Evolutionary conservation across 257 asterid genomes (phyloP).

Genomic region (Solanum chaucha): DNA sequence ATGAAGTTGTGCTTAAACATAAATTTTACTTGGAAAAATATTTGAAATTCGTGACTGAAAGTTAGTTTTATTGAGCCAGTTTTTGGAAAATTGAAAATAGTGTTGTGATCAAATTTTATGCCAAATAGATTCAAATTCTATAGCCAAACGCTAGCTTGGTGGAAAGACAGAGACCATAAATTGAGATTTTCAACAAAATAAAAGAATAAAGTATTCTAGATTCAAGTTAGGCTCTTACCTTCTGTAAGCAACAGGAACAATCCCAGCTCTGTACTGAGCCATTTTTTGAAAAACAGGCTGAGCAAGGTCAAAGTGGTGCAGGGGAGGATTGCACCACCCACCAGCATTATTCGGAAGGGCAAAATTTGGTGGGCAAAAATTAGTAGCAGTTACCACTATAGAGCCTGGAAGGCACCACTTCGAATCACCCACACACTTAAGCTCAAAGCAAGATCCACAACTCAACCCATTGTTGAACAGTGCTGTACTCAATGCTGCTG

Average conservation of each 20-base stretch:
- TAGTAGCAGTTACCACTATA: slow-evolving; percentile 29
- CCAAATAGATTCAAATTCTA: too few relatives aligned
- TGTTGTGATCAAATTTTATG: too few relatives aligned
- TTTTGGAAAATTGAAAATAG: too few relatives aligned
- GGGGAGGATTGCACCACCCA: slow-evolving; percentile 47
- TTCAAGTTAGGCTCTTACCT: slow-evolving; percentile 1
- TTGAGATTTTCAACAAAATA: background rate
- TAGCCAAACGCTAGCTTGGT: too few relatives aligned
- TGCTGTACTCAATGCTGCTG: slow-evolving; percentile 29
- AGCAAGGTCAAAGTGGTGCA: slow-evolving; percentile 33
- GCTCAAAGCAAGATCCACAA: slow-evolving; percentile 36
- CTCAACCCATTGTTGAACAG: slow-evolving; percentile 28
- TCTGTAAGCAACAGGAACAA: slow-evolving; percentile 27
- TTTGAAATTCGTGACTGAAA: too few relatives aligned
- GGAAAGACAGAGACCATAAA: too few relatives aligned
- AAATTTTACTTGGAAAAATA: too few relatives aligned
- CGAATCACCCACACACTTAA: slow-evolving; percentile 17
- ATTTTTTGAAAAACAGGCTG: slow-evolving; percentile 27
- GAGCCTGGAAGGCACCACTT: slow-evolving; percentile 16
- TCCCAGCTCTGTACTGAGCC: slow-evolving; percentile 26
- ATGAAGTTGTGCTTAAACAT: too few relatives aligned
- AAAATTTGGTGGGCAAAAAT: slow-evolving; percentile 31
- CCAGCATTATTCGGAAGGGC: slow-evolving; percentile 26
- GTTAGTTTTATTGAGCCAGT: too few relatives aligned
- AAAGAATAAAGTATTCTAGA: background rate